Base-by-base conservation (phyloP, 2,329 filamentous ascomycete genomes). In the Amesomyces nigricolor region DNA sequence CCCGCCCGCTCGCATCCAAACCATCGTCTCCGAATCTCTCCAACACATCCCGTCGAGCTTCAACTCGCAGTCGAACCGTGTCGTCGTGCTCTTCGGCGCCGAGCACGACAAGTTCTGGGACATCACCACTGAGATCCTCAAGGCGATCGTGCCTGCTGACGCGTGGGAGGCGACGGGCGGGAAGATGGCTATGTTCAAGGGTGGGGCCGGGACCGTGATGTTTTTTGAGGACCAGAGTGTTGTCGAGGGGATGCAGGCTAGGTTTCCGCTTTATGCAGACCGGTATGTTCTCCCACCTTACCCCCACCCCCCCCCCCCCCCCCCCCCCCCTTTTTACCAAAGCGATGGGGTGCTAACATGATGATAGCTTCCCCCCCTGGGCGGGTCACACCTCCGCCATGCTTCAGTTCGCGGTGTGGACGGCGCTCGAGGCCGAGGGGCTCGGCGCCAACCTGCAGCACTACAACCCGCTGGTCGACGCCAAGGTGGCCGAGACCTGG, bases 71-170 rank as follows among this genome's bases (percentile, higher is more conserved):
- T 84, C 84, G 63, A 87, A 88, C 63, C 86, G 91, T 57, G 74
- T 87, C 56, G 80, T 95, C 47, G 80, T 96, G 50, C 82, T 96
- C 53, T 79, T 94, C 66, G 86, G 87, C 66, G 81, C 80, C 59
- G 88, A 96, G 72, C 91, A 96, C 76, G 85, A 91, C 65, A 87
- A 88, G 75, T 83, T 95, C 64, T 96, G 91, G 92, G 85, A 89
- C 69, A 77, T 90, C 57, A 79, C 83, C 53, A 72, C 76, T 58
- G 82, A 85, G 29, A 73, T 79, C 51, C 77, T 92, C 56, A 83
- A 86, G 75, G 75, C 76, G 19, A 80, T 91, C 57, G 84, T 94
- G 22, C 82, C 87, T 30, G 77, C 72, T 3, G 85, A 86, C 14
- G 68, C 75, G 59, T 91, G 81, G 76, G 73, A 82, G 67, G 52